Percentiles rank a stretch among this genome's conserved stretches.
These are phyloP conservation scores for Leptodontidium sp. DNA, from an alignment of 2,329 filamentous ascomycete species.

Conservation along the genomic window DNA sequence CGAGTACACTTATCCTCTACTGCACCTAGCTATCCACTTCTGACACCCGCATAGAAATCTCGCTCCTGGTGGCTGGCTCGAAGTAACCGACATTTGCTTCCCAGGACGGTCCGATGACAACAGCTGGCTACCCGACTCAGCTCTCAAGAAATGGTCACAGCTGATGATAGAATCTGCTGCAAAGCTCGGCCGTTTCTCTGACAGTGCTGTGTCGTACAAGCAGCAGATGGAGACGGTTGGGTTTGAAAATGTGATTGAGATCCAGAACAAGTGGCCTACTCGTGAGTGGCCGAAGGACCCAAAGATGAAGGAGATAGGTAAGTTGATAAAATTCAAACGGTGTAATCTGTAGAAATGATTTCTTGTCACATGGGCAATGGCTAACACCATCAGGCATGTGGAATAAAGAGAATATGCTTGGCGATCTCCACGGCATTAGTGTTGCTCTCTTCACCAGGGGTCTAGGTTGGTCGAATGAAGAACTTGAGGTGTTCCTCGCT, in stretches of 20 bases:
- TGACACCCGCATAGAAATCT: neutral
- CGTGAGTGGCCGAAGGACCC: neutral
- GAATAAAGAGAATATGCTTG: constrained; percentile 10
- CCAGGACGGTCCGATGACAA: constrained; percentile 11
- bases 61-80: constrained; percentile 6
- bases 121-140: neutral
- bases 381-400: neutral
- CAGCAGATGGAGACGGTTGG: neutral
- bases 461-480: constrained; percentile 25
- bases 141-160: constrained; percentile 3
- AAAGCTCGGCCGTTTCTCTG: neutral
- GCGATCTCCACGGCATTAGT: constrained; percentile 22
- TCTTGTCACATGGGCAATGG: no score
- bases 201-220: neutral
- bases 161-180: neutral
- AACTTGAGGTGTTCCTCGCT: constrained; percentile 18
- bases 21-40: neutral
- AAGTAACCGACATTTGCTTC: constrained; percentile 6
- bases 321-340: no score
- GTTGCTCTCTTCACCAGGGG: constrained; percentile 26
- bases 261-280: constrained; percentile 4
- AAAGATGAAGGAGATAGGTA: constrained; percentile 2
- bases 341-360: no score
- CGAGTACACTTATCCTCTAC: neutral
- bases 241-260: neutral